These are phyloP conservation scores for Sclerotinia subarctica DNA, from an alignment of 2,329 filamentous ascomycete genomes.

Conservation along the genomic window DNA sequence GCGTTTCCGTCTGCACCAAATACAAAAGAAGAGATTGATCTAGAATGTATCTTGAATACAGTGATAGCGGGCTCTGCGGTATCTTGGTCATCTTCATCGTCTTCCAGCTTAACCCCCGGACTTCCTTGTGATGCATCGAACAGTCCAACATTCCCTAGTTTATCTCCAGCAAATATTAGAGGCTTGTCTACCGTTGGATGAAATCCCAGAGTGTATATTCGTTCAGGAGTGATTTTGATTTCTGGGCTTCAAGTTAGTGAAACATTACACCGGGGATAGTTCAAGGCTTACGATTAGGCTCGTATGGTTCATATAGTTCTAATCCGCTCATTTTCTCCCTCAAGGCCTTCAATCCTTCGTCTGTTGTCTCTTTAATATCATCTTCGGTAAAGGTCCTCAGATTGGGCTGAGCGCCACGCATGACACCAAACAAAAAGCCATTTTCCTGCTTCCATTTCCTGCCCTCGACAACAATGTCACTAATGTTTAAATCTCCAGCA, in stretches of 20 bases:
- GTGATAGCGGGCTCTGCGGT: conserved; percentile 74
- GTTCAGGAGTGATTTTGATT: conserved; percentile 86
- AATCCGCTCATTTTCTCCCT: conserved; percentile 74
- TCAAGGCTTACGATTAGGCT: conserved; percentile 63
- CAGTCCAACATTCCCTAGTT: conserved; percentile 84
- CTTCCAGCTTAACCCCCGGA: conserved; percentile 50
- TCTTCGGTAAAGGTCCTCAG: conserved; percentile 82
- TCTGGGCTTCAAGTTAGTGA: conserved; percentile 46
- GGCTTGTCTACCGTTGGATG: conserved; percentile 85
- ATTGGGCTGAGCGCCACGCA: conserved; percentile 71
- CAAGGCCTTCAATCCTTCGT: conserved; percentile 70
- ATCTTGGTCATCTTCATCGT: conserved; percentile 64
- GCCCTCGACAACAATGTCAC: conserved; percentile 76
- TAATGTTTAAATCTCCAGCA: conserved; percentile 67
- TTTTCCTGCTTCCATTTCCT: conserved; percentile 69
- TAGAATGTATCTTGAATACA: conserved; percentile 83
- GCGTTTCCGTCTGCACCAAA: conserved; percentile 71
- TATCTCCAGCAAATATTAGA: conserved; percentile 89
- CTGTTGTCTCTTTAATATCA: conserved; percentile 73
- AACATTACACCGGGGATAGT: conserved; percentile 1
- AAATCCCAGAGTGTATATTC: conserved; percentile 83
- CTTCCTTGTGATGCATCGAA: conserved; percentile 79
- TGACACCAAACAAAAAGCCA: conserved; percentile 62
- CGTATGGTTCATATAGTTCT: conserved; percentile 78
- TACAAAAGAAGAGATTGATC: conserved; percentile 82